Evolutionary conservation across 495 filamentous ascomycete genomes (phyloP).

Genomic region (Daldinia childiae): DNA sequence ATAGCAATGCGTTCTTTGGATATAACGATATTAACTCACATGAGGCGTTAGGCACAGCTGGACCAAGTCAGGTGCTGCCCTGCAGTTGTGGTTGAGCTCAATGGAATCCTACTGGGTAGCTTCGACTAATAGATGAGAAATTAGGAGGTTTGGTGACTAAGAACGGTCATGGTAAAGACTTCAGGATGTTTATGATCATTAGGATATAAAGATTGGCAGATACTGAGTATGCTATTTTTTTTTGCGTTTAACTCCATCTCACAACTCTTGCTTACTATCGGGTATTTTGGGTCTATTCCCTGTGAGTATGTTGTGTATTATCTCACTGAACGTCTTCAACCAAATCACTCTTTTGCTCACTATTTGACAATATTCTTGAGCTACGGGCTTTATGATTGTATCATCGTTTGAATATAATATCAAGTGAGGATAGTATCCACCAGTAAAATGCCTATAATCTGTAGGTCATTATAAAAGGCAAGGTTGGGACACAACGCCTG

Average conservation of each 20-base stretch:
- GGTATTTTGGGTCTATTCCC: too few species aligned
- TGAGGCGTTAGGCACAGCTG: neutral
- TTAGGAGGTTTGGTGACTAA: neutral
- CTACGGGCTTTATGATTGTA: neutral
- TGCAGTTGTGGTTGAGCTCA: conserved; percentile 1
- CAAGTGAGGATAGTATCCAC: neutral
- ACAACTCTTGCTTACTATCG: too few species aligned
- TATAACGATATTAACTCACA: conserved; percentile 6
- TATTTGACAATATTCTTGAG: neutral
- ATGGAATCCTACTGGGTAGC: too few species aligned
- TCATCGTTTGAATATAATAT: too few species aligned
- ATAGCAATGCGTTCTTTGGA: conserved; percentile 12
- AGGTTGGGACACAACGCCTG: neutral
- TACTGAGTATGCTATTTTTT: neutral
- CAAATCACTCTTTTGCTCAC: neutral
- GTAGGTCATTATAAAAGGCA: neutral
- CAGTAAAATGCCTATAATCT: neutral
- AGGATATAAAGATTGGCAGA: neutral
- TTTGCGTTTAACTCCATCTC: neutral
- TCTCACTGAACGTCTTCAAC: neutral
- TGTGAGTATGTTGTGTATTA: neutral
- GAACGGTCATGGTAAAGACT: neutral
- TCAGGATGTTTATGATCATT: neutral
- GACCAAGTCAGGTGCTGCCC: conserved; percentile 2
- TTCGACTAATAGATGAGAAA: neutral